Base-by-base conservation (phyloP, 495 filamentous ascomycete species). In the Aspergillus baeticus region DNA sequence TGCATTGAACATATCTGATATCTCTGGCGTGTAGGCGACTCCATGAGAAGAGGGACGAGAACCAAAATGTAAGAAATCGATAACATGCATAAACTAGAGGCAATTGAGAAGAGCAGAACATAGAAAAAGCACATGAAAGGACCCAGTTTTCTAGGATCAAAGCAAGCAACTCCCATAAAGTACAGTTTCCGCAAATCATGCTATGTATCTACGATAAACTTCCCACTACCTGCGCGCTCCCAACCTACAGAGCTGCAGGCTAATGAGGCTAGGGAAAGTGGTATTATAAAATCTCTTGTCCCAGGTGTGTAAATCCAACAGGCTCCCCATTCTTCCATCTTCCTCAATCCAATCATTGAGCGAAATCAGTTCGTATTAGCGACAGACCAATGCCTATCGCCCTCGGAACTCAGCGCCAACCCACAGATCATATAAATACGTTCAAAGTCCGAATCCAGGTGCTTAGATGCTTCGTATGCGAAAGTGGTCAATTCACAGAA, bases 131-230 rank as follows among this genome's bases (percentile, higher is more conserved):
- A 57, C 57, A 56, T 57, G 21, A 42, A 54, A 59, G 44, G 54
- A 56, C 53, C 51, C 51, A 29, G 34, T 38, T 22, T 23, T 60
- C 49, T 35, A 62, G 59, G 54, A 62, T 56, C 57, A 50, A 37
- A 50, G 47, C 47, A 23, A 58, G 51, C 57, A 55, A 60, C 57
- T 60, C 58, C 57, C 51, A 63, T 66, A 66, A 66, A 66, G 58
- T 66, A 66, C 63, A 66, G 52, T 57, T 63, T 60, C 47, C 58
- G 57, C 46, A 52, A 54, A 49, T 57, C 59, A 65, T 62, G 57
- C 63, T 58, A 65, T 62, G 59, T 65, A 65, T 62, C 59, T 65
- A 65, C 50, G 45, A 60, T 42, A 55, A 38, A 22, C 43, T 26
- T 48, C 35, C 58, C 45, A 58, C 45, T 29, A n/a, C 41, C 17